A percentile compares a stretch with the other conserved stretches of the same genome.
phyloP scores from a whole-genome alignment of 2,329 filamentous ascomycete genomes.

The Westerdykella ornata region DNA sequence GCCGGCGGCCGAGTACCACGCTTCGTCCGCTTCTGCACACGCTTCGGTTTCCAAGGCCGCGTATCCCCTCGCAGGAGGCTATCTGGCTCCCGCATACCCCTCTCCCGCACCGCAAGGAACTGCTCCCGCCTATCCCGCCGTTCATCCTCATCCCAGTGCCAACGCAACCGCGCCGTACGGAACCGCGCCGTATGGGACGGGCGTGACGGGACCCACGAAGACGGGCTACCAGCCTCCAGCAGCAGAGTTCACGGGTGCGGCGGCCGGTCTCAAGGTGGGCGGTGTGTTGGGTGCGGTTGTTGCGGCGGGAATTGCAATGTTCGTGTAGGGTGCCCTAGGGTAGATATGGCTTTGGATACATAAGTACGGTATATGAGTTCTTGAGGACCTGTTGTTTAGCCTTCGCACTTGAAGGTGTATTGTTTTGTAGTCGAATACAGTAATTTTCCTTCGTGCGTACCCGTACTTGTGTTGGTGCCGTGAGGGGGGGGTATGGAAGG shows the following conservation, averaged over 20 bases:
- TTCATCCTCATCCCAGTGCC: background rate
- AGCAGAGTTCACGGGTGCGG: constrained; percentile 20
- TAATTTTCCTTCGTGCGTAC: no score
- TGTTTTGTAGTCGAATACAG: no score
- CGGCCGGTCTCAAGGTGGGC: constrained; percentile 10
- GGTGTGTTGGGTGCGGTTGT: constrained; percentile 11
- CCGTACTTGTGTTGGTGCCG: no score
- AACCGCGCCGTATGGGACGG: constrained; percentile 8
- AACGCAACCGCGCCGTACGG: constrained; percentile 12
- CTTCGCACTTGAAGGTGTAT: no score
- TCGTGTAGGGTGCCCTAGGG: constrained; percentile 13
- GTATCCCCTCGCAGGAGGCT: background rate
- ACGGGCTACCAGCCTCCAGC: constrained; percentile 9
- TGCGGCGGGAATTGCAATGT: constrained; percentile 8
- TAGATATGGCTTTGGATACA: no score
- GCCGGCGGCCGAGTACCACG: constrained; percentile 8
- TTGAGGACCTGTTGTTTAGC: no score
- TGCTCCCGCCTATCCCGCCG: background rate
- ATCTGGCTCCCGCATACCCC: background rate
- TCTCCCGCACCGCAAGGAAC: background rate
- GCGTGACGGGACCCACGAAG: constrained; percentile 8
- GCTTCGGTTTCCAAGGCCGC: constrained; percentile 2
- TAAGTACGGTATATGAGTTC: no score
- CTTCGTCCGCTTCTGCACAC: constrained; percentile 3
- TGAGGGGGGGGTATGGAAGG: no score